These are phyloP conservation scores for Flammula alnicola DNA, from an alignment of 1,284 basidiomycete genomes.

Conservation along the genomic window DNA sequence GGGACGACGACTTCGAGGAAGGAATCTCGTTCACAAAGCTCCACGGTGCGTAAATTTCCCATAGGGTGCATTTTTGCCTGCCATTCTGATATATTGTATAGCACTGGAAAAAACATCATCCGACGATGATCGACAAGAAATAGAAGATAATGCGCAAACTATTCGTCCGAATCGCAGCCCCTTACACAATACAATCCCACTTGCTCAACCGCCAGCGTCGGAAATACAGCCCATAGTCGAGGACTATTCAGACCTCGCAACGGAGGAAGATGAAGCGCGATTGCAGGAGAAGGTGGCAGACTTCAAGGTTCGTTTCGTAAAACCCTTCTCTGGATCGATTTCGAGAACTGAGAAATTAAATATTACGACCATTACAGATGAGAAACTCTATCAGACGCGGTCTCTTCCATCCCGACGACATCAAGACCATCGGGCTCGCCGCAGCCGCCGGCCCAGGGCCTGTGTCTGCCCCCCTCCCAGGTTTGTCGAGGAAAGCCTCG, in stretches of 20 bases:
- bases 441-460: constrained; percentile 55
- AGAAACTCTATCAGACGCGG: constrained; percentile 74
- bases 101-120: constrained; percentile 63
- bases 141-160: constrained; percentile 76
- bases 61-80: too few species aligned
- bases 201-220: constrained; percentile 62
- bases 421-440: constrained; percentile 67
- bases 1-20: constrained; percentile 98
- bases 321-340: neutral
- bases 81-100: too few species aligned
- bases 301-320: constrained; percentile 64
- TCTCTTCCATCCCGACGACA: constrained; percentile 87
- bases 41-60: constrained; percentile 55
- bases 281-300: constrained; percentile 79
- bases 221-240: constrained; percentile 75
- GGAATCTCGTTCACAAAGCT: constrained; percentile 87
- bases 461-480: constrained; percentile 65
- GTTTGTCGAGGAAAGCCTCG: constrained; percentile 49
- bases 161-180: constrained; percentile 77
- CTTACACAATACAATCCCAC: constrained; percentile 51
- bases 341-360: constrained; percentile 3
- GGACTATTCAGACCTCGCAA: constrained; percentile 87
- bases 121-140: constrained; percentile 68
- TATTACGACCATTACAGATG: constrained; percentile 44
- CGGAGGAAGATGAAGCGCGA: constrained; percentile 74